Evolutionary conservation across 2,329 filamentous ascomycete species (phyloP).

Genomic region (Fusarium nurragi): DNA sequence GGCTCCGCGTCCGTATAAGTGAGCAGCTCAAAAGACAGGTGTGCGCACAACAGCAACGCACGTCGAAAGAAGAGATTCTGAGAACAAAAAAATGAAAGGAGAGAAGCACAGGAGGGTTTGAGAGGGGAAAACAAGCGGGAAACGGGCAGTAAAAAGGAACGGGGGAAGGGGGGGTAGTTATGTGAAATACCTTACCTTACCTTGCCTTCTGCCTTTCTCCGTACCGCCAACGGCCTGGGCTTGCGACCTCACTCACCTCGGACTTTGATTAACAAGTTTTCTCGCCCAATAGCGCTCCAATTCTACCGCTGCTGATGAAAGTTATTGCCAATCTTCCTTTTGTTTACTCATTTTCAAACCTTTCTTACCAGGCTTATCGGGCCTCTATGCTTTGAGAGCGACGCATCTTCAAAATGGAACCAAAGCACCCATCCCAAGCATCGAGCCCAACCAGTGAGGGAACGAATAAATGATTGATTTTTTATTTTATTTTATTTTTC

Average conservation of each 20-base stretch:
- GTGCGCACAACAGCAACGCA: constrained; percentile 38
- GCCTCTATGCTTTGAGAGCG: constrained; percentile 3
- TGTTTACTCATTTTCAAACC: not conserved
- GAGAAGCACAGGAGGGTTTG: constrained; percentile 27
- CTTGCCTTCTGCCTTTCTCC: constrained; percentile 36
- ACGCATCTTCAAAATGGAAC: constrained; percentile 20
- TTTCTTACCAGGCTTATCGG: constrained; percentile 1
- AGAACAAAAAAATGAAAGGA: constrained; percentile 20
- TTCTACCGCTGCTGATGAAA: constrained; percentile 8
- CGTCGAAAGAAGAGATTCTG: constrained; percentile 17
- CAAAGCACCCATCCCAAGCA: not conserved
- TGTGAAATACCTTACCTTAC: constrained; percentile 48
- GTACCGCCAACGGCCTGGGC: constrained; percentile 33
- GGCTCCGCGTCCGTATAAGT: constrained; percentile 41
- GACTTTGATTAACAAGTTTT: constrained; percentile 32
- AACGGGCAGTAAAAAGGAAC: constrained; percentile 45
- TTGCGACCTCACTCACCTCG: constrained; percentile 31
- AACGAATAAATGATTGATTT: not conserved
- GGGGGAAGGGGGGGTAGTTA: constrained; percentile 52
- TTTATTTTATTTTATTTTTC: not conserved
- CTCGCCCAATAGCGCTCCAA: constrained; percentile 19
- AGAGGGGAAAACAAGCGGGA: constrained; percentile 43
- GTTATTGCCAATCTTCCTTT: not conserved
- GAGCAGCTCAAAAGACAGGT: constrained; percentile 26
- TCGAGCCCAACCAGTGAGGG: not conserved